Percentiles rank a stretch among this genome's conserved stretches.
Conservation (phyloP, 306 rosid species). For the Dryas drummondii region DNA sequence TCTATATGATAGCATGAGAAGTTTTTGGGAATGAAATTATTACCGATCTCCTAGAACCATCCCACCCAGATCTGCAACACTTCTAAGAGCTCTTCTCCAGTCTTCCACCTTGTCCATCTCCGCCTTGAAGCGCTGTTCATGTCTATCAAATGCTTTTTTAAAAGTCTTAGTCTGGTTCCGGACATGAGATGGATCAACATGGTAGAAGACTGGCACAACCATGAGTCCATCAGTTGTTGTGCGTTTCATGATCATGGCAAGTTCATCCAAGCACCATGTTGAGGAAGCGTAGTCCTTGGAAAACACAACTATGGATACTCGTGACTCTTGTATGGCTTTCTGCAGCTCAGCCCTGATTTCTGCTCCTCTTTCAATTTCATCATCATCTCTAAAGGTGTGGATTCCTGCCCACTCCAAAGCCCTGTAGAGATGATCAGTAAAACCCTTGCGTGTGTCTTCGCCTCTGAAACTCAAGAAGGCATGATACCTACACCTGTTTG, state of each 20-base stretch:
- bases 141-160: not conserved
- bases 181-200: not conserved
- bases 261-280: not conserved
- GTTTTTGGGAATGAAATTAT: not conserved
- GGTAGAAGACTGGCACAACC: not conserved
- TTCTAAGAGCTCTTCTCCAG: not conserved
- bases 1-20: not conserved
- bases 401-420: no score
- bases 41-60: not conserved
- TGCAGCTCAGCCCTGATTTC: not conserved
- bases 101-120: not conserved
- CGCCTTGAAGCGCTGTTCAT: not conserved
- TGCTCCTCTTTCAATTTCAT: conserved; percentile 7
- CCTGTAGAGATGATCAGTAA: not conserved
- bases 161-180: not conserved
- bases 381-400: no score
- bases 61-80: not conserved
- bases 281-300: not conserved
- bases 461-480: conserved; percentile 2
- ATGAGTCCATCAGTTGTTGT: not conserved
- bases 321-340: not conserved
- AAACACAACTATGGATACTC: not conserved
- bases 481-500: not conserved
- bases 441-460: not conserved
- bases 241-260: not conserved